phyloP scores from a whole-genome alignment of 225 moss, liverwort and hornwort species.

The Pleurozium schreberi region DNA sequence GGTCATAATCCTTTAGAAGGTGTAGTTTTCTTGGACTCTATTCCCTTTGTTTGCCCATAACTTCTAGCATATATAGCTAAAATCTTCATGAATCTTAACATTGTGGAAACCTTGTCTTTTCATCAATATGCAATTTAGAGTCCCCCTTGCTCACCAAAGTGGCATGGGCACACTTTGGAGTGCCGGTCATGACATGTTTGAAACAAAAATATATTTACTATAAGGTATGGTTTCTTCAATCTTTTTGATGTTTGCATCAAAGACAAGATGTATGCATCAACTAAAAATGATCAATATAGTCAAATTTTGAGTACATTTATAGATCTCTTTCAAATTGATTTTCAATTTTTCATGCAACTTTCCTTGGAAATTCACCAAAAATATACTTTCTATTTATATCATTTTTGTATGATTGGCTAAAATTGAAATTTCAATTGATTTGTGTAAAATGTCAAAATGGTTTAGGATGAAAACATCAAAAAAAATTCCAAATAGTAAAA shows the following conservation, averaged over 20 bases:
- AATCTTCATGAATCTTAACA: rapidly evolving
- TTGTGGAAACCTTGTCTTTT: not conserved
- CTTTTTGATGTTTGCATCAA: not conserved
- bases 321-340: not conserved
- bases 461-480: not conserved
- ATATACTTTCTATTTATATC: not conserved
- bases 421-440: not conserved
- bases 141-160: not conserved
- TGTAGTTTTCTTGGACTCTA: rapidly evolving
- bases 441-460: not conserved
- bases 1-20: rapidly evolving
- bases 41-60: not conserved
- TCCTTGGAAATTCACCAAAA: not conserved
- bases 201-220: not conserved
- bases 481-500: not conserved
- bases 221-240: not conserved
- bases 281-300: not conserved
- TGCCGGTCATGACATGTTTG: not conserved
- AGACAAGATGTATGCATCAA: not conserved
- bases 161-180: rapidly evolving
- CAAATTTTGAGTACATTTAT: not conserved
- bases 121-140: no score
- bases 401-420: not conserved
- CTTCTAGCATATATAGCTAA: not conserved
- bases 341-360: no score